phyloP scores from a whole-genome alignment of 192 early-diverging fungal species.

The Podila verticillata region DNA sequence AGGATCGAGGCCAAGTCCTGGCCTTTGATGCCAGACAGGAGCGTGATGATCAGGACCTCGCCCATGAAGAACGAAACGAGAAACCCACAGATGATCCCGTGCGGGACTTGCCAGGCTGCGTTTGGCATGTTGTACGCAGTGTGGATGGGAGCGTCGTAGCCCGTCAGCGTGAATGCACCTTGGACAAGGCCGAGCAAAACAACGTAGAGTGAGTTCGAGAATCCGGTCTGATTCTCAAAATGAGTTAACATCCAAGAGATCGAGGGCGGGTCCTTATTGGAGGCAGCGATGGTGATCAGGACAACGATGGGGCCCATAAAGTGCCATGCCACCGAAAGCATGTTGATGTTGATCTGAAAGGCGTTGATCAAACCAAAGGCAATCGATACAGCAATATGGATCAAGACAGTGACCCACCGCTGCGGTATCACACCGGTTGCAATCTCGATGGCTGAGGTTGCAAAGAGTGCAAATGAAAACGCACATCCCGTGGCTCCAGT shows the following conservation, averaged over 20 bases:
- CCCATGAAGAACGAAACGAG: slow-evolving; percentile 25
- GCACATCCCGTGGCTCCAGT: slow-evolving; percentile 29
- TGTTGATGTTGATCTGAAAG: slow-evolving; percentile 7
- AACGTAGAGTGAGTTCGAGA: slow-evolving; percentile 31
- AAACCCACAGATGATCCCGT: slow-evolving; percentile 24
- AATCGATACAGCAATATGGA: slow-evolving; percentile 17
- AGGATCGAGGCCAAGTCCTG: slow-evolving; percentile 10
- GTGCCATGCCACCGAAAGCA: slow-evolving; percentile 35
- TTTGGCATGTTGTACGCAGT: slow-evolving; percentile 28
- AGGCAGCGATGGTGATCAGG: slow-evolving; percentile 12
- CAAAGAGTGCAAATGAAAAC: slow-evolving; percentile 36
- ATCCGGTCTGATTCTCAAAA: slow-evolving; percentile 54
- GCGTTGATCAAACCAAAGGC: slow-evolving; percentile 33
- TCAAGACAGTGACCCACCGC: slow-evolving; percentile 21
- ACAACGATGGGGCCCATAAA: slow-evolving; percentile 23
- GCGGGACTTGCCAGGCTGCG: slow-evolving; percentile 20
- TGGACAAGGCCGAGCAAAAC: slow-evolving; percentile 35
- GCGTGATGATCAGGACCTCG: slow-evolving; percentile 17
- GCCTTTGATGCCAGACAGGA: slow-evolving; percentile 26
- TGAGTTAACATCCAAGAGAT: slow-evolving; percentile 40
- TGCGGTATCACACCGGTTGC: slow-evolving; percentile 8
- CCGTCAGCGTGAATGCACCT: slow-evolving; percentile 32
- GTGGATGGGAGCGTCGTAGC: slow-evolving; percentile 43
- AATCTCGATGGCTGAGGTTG: slow-evolving; percentile 13
- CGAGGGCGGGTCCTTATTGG: slow-evolving; percentile 19